A percentile compares a stretch with the other conserved stretches of the same genome.
Conservation (phyloP, 305 asterid species). For the Solanum hybrid region DNA sequence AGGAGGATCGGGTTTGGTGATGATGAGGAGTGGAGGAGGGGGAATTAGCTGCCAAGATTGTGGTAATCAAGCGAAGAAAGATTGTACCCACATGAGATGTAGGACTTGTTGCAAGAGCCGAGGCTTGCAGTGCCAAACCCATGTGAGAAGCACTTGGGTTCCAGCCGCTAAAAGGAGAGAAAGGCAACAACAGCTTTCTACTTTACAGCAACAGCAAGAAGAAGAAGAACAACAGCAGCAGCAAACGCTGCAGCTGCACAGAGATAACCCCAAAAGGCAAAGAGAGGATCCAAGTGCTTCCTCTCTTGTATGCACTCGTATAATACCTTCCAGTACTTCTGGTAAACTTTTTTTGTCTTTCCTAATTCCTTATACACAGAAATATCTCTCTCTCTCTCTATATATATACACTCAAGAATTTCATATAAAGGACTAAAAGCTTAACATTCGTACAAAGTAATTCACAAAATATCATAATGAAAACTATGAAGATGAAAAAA, state of each 20-base stretch:
- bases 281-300: conserved; percentile 36
- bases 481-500: neutral
- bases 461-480: neutral
- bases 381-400: neutral
- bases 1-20: conserved; percentile 41
- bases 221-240: neutral
- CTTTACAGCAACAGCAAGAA: conserved; percentile 30
- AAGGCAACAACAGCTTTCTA: conserved; percentile 45
- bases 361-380: neutral
- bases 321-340: conserved; percentile 29
- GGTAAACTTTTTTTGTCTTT: neutral
- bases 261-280: conserved; percentile 33
- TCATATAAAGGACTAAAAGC: neutral
- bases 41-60: conserved; percentile 86
- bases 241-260: conserved; percentile 3
- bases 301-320: conserved; percentile 54
- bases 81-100: conserved; percentile 65
- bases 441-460: neutral
- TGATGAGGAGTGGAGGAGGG: conserved; percentile 51
- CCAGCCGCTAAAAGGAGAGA: conserved; percentile 81
- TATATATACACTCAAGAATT: neutral
- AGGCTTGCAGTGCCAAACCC: conserved; percentile 62
- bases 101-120: conserved; percentile 76
- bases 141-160: conserved; percentile 80
- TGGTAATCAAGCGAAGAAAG: conserved; percentile 78